Evolutionary conservation across 2,329 filamentous ascomycete genomes (phyloP), one percentile per base, ranked within the genome.

Genomic region (Emydomyces testavorans): DNA sequence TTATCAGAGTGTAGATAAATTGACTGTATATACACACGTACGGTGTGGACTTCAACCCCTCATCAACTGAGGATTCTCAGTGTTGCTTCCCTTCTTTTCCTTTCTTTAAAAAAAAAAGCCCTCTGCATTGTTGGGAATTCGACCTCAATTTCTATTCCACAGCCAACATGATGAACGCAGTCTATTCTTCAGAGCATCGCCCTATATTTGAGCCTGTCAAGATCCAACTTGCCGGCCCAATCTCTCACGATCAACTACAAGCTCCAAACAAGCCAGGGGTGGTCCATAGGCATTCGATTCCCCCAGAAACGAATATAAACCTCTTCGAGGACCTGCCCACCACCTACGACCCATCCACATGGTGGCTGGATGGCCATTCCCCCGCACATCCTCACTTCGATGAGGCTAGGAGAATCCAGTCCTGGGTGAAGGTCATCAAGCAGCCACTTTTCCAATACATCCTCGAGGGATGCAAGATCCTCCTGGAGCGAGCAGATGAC

Each of bases 371-470:
- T 37, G 46, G 37, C 1, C 26, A 43, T 13, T 42, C 21, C 2
- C 46, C 46, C 5, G 46, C 26, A 13, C 38, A 43, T n/a, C 46
- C 46, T 24, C 37, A 49, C n/a, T 43, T 49, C 28, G 18, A 28
- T 26, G 20, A 43, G 18, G 37, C 16, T 3, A 28, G 11, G 5
- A 18, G 21, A 34, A 49, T 49, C 46, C 6, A 49, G 16, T 43
- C 36, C 38, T 37, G 29, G 13, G 28, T 36, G 1, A 42, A n/a
- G 29, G 31, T 20, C n/a, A 36, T 49, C 13, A 49, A 49, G 18
- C 38, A 43, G 20, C 38, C 46, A 20, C 46, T 49, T 13, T 18
- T 49, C 13, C 6, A 24, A 20, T 49, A 28, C 32, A 49, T 36
- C 20, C 23, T 49, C 10, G 46, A 49, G 15, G 46, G 46, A 16